Base-by-base conservation (phyloP, 2,329 filamentous ascomycete species). In the Furcasterigmium sp. region DNA sequence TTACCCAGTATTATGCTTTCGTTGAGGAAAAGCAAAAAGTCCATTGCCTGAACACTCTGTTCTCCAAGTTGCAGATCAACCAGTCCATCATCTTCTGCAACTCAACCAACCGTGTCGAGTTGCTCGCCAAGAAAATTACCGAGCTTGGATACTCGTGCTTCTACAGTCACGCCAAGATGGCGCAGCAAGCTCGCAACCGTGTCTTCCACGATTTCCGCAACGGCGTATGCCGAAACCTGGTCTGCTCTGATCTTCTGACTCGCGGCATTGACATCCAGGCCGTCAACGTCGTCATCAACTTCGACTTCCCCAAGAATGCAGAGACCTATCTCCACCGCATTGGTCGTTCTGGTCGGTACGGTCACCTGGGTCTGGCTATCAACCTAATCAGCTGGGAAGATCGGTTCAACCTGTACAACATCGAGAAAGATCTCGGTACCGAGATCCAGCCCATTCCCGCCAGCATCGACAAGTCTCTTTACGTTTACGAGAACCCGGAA, bases 71-170 rank as follows among this genome's bases (percentile, higher is more conserved):
- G 14, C 91, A 98, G 68, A 98, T 98, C 72, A 98, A 98, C 70
- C 93, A 98, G 73, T 98, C 94, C 50, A 98, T 98, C 72, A 98
- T 98, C 63, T 98, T 98, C 73, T 98, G 93, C 72, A 98, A 98
- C 69, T 98, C 93, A 32, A 98, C 93, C 42, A 97, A 97, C 66
- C 88, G 93, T 52, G 93, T 98, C 48, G 93, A 98, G 68, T 77
- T 98, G 42, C 80, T 98, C 20, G 93, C 93, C 40, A 98, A 98
- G 77, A 98, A 98, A 69, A 98, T 98, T 59, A 98, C 94, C 38
- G 94, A 98, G 65, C 81, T 98, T 52, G 93, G 93, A 52, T 98
- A 98, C 69, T 98, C 93, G 1, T 98, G 93, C 72, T 98, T 97
- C 72, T 98, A 98, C 72, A 97, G 91, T 54, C 93, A 98, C 65